Evolutionary conservation across 257 asterid genomes (phyloP), one percentile per base, ranked within the genome.

Genomic region (Capsicum chinense): DNA sequence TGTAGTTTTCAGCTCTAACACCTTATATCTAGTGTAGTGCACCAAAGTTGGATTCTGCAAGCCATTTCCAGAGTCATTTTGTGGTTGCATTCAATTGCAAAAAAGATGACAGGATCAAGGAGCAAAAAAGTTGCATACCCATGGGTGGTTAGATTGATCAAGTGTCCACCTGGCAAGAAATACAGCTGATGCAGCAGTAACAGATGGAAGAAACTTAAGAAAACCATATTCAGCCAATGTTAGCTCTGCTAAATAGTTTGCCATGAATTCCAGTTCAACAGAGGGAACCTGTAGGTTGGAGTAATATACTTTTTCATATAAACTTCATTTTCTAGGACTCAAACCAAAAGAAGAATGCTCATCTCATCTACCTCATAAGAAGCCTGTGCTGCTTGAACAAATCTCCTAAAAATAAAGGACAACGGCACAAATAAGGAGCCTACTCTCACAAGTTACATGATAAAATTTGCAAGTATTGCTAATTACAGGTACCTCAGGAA

Each of bases 91-190:
- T 42, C 42, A 79, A 70, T 54, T 4, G 56, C 50, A 21, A 12
- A 71, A 84, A 44, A 64, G 80, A 81, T 37, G 80, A 56, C 62
- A 2, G 44, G 79, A 64, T 54, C 39, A 14, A 86, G 83, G 66
- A 81, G 87, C 16, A 15, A 42, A 56, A 84, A 87, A 86, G 79
- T 79, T 85, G 85, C 94, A 7, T 56, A 97, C 99, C 99, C 99
- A 97, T 85, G 99, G 99, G 89, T 94, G 92, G 70, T 87, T 92
- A 57, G 98, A 91, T 88, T 97, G 99, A 87, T 97, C 98, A 58
- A 97, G 92, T 35, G 96, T 97, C 99, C 99, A 97, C 91, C 94
- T 89, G 78, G 99, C 99, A 82, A 97, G 90, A 87, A 95, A 94
- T 70, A 97, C 94, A 71, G 96, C 99, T 19, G 99, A 94, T 52